phyloP scores from a whole-genome alignment of 345 rosid genomes.

The Diplotaxis tenuifolia region DNA sequence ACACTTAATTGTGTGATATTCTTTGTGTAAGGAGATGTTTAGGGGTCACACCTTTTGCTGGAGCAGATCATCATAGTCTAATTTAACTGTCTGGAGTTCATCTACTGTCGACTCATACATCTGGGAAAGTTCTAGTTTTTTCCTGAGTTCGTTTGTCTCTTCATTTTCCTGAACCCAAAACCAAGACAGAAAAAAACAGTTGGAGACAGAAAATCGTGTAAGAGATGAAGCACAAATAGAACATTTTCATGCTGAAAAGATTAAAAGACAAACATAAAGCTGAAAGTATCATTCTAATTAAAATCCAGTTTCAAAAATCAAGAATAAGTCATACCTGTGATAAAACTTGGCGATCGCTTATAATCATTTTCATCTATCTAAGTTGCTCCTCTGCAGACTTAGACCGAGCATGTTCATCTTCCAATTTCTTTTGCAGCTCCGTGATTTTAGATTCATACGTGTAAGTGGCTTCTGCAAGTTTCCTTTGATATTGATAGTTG shows the following conservation, averaged over 20 bases:
- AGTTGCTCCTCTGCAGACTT: conserved; percentile 54
- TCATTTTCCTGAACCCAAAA: conserved; percentile 50
- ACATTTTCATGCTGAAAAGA: not conserved
- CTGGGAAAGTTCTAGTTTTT: conserved; percentile 46
- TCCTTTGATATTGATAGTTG: conserved; percentile 57
- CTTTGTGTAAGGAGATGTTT: not conserved
- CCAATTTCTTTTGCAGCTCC: conserved; percentile 57
- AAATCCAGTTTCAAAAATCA: conserved; percentile 2
- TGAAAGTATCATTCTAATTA: conserved; percentile 20
- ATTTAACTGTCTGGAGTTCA: conserved; percentile 65
- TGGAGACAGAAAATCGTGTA: conserved; percentile 14
- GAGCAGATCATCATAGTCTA: conserved; percentile 48
- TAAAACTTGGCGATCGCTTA: conserved; percentile 50
- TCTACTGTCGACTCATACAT: conserved; percentile 45
- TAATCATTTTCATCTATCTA: conserved; percentile 43
- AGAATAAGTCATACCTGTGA: conserved; percentile 51
- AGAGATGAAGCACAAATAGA: conserved; percentile 18
- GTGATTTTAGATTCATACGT: conserved; percentile 65
- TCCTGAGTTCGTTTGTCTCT: conserved; percentile 46
- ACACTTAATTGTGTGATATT: conserved; percentile 4
- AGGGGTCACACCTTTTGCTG: conserved; percentile 57
- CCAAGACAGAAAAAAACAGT: not conserved
- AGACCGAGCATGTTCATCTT: conserved; percentile 48
- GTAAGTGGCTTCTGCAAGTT: conserved; percentile 63
- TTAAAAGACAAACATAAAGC: conserved; percentile 5